Evolutionary conservation across 73 alveolate species (phyloP).

Genomic region (Blepharisma japonicum): DNA sequence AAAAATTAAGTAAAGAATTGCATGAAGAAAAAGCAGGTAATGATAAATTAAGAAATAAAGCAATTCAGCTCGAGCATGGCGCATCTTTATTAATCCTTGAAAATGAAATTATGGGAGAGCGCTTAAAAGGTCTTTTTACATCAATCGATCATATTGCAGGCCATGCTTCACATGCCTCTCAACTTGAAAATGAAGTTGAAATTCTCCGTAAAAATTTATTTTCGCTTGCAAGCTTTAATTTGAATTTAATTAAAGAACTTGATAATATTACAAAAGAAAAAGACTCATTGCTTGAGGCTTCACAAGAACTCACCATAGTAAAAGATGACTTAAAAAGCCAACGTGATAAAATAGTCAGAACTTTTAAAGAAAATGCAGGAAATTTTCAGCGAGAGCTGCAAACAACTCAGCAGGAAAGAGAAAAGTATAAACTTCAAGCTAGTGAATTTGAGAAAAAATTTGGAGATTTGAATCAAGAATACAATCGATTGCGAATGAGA

Average conservation of each 20-base stretch:
- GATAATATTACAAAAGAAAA: too few relatives aligned
- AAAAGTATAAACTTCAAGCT: not conserved
- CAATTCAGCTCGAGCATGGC: constrained; percentile 53
- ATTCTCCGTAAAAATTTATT: not conserved
- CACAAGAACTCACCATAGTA: not conserved
- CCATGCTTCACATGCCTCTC: constrained; percentile 34
- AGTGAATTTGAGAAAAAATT: not conserved
- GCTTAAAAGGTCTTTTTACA: constrained; percentile 41
- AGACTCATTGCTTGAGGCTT: not conserved
- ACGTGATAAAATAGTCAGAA: constrained; percentile 9
- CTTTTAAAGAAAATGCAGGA: not conserved
- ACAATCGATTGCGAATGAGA: not conserved
- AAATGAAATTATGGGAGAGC: constrained; percentile 60
- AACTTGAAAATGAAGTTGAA: not conserved
- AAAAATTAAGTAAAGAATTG: not conserved
- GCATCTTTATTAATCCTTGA: constrained; percentile 45
- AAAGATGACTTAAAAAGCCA: constrained; percentile 19
- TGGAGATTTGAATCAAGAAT: constrained; percentile 1
- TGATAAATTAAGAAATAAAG: constrained; percentile 43
- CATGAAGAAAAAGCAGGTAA: constrained; percentile 48
- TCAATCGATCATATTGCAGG: constrained; percentile 39
- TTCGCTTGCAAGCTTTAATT: not conserved
- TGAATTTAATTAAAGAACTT: not conserved
- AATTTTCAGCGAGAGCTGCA: not conserved
- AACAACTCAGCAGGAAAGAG: constrained; percentile 4